Conservation (phyloP, 768 basidiomycete species). For the Porpolomopsis calyptriformis region DNA sequence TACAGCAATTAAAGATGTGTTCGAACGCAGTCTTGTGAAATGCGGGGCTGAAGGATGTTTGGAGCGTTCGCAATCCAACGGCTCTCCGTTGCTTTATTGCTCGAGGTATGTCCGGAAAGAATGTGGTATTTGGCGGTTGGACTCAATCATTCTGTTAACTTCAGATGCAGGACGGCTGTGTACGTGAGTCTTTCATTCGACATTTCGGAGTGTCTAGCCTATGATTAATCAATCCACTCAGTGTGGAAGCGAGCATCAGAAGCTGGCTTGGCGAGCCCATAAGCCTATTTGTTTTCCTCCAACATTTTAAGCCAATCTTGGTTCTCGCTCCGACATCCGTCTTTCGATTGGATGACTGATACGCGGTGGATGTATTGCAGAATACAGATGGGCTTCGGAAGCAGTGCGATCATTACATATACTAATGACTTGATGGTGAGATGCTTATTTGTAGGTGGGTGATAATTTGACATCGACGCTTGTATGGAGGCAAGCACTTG, state of each 20-base stretch:
- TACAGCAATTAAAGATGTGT: constrained; percentile 17
- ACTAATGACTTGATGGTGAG: no score
- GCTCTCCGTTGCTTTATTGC: constrained; percentile 26
- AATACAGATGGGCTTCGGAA: no score
- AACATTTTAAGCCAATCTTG: constrained; percentile 22
- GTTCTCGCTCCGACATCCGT: no score
- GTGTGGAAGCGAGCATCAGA: constrained; percentile 29
- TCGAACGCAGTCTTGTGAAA: constrained; percentile 20
- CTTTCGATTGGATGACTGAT: no score
- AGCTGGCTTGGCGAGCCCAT: constrained; percentile 26
- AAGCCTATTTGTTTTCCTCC: constrained; percentile 25
- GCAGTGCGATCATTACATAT: no score
- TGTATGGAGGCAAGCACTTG: no score
- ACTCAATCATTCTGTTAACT: not conserved
- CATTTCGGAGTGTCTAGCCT: not conserved
- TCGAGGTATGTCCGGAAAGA: constrained; percentile 17
- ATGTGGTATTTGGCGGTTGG: not conserved
- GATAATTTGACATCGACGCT: no score
- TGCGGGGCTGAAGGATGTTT: constrained; percentile 25
- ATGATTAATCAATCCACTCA: constrained; percentile 9
- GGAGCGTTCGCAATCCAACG: constrained; percentile 14
- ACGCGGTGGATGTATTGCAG: no score
- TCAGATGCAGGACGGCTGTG: constrained; percentile 32
- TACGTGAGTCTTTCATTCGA: constrained; percentile 25
- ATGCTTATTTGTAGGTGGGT: no score